Evolutionary conservation across 495 filamentous ascomycete genomes (phyloP), one percentile per base, ranked within the genome.

Genomic region (Hypoxylon rickii): DNA sequence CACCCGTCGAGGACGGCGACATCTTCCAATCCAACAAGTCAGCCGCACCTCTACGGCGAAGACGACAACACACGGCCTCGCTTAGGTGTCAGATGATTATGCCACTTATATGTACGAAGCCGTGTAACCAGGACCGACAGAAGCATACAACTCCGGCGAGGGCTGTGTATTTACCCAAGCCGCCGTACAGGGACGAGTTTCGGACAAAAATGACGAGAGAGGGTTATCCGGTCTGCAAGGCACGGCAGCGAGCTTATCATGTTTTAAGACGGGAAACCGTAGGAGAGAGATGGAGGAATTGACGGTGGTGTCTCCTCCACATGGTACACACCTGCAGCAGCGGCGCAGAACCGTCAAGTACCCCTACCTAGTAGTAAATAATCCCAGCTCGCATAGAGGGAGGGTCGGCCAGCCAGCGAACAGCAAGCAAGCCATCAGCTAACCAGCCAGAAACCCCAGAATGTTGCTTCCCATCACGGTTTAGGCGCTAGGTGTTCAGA

Each of bases 1-100:
- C 76, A 64, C 73, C 73, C 63, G 73, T 78, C 48, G 76, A 79
- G 38, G 75, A 78, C 55, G 76, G 76, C 63, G 75, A 68, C 75
- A 79, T 78, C 66, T 66, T 67, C 55, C 51, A 41, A 48, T 20
- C 52, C 44, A 61, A 52, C 44, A 50, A 33, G 18, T 44, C 48
- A 44, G 47, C 53, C 31, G 39, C 49, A 49, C 53, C 59, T 54
- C 53, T 54, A 39, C 51, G 50, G 50, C 26, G 32, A 42, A 55
- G 45, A 54, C 36, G 13, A 51, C 39, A 20, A 44, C 44, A 38
- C 29, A 16, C 52, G 37, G 52, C 44, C 59, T 63, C 53, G 53
- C 44, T 54, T 63, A 63, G 38, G 44, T 63, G 45, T 41, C 36
- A 54, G 49, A 22, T 19, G 46, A 63, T 31, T 53, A 50, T 41